Percentiles rank a stretch among this genome's conserved stretches.
Conservation (phyloP, 345 rosid species). For the Bruguiera sexangula region DNA sequence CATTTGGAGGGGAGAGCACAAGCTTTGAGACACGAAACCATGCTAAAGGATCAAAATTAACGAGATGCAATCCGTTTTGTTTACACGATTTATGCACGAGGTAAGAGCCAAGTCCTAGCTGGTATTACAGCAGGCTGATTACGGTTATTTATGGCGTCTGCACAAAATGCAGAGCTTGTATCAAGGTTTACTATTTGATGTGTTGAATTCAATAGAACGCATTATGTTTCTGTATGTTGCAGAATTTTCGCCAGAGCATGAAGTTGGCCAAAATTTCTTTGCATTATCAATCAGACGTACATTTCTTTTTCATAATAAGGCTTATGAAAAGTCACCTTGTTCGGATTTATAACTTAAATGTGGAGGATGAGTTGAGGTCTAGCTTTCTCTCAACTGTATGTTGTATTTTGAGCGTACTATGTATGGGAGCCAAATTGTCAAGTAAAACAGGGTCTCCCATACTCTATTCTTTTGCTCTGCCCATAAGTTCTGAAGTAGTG, state of each 20-base stretch:
- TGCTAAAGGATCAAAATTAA: too few relatives aligned
- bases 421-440: too few relatives aligned
- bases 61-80: slow-evolving; percentile 81
- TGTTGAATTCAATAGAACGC: slow-evolving; percentile 14
- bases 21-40: not conserved
- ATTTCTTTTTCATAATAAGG: not conserved
- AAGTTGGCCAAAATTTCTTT: slow-evolving; percentile 5
- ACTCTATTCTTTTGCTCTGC: too few relatives aligned
- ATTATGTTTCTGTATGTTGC: slow-evolving; percentile 24
- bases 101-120: slow-evolving; percentile 83
- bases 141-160: slow-evolving; percentile 4
- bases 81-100: slow-evolving; percentile 85
- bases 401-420: not conserved
- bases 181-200: slow-evolving; percentile 11
- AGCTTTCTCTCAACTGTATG: not conserved
- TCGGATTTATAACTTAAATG: not conserved
- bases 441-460: not conserved
- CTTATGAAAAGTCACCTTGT: not conserved
- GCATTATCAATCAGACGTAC: not conserved
- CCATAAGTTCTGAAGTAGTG: not conserved
- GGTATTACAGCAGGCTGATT: slow-evolving; percentile 76
- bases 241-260: slow-evolving; percentile 12
- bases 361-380: not conserved
- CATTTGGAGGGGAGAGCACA: not conserved
- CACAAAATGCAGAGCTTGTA: slow-evolving; percentile 1